Percentiles rank a stretch among this genome's conserved stretches.
phyloP scores from a whole-genome alignment of 2,329 filamentous ascomycete species.

The Nemania diffusa region DNA sequence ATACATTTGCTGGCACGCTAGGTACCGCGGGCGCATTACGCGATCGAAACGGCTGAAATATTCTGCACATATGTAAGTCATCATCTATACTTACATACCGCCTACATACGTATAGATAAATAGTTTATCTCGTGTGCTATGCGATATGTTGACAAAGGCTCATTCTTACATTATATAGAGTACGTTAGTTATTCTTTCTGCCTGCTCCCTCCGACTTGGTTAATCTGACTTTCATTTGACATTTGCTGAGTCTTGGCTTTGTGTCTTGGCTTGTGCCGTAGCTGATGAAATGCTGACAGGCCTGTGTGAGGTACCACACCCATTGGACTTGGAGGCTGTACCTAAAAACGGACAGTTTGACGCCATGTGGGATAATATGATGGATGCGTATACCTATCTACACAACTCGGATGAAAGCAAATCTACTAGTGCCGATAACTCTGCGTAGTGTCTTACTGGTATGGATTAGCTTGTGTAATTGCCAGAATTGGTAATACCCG shows the following conservation, averaged over 20 bases:
- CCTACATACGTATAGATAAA: too few relatives aligned
- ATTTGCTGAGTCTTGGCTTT: neutral
- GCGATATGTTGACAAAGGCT: too few relatives aligned
- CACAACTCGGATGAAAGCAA: neutral
- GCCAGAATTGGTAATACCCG: neutral
- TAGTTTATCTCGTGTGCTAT: too few relatives aligned
- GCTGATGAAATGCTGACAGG: constrained; percentile 2
- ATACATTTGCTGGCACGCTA: neutral
- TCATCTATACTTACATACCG: neutral
- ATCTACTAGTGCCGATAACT: neutral
- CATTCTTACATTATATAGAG: too few relatives aligned
- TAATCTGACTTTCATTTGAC: neutral
- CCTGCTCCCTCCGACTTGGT: too few relatives aligned
- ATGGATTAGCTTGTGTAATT: too few relatives aligned
- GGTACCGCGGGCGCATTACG: neutral
- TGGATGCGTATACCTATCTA: neutral
- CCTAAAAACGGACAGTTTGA: neutral
- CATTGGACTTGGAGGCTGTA: neutral
- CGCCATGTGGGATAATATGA: constrained; percentile 20
- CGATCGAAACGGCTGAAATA: neutral
- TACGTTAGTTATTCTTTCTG: too few relatives aligned
- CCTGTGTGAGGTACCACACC: neutral
- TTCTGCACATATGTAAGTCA: neutral
- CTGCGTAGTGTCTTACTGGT: too few relatives aligned
- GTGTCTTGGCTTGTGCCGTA: neutral